phyloP scores from a whole-genome alignment of 148 eudicot species.

The Chenopodium berlandieri region DNA sequence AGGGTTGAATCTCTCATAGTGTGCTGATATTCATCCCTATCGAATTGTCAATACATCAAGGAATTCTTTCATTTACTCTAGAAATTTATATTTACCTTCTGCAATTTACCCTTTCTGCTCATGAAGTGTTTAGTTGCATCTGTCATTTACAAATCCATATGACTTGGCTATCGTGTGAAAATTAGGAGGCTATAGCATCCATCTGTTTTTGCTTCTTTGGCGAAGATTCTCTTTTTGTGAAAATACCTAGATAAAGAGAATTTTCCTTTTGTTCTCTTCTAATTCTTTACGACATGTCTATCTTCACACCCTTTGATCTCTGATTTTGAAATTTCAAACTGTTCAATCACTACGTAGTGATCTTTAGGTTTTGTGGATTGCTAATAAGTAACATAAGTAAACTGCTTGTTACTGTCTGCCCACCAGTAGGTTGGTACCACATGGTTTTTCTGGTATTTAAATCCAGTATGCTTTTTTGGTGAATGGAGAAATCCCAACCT shows the following conservation, averaged over 20 bases:
- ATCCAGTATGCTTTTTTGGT: neutral
- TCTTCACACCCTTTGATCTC: neutral
- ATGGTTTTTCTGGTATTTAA: neutral
- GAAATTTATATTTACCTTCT: neutral
- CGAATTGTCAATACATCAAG: neutral
- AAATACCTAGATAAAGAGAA: neutral
- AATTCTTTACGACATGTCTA: neutral
- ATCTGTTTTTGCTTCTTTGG: neutral
- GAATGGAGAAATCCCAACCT: neutral
- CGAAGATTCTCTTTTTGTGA: neutral
- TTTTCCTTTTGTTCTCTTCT: conserved; percentile 7
- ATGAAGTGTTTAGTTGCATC: neutral
- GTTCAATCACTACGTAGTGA: too few species aligned
- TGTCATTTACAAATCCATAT: neutral
- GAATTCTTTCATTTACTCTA: too few species aligned
- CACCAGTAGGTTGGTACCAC: neutral
- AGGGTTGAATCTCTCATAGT: neutral
- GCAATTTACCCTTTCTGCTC: neutral
- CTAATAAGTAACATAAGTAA: neutral
- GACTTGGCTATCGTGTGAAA: neutral
- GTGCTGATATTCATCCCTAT: neutral
- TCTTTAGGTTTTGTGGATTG: neutral
- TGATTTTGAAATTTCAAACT: neutral
- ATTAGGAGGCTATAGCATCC: neutral
- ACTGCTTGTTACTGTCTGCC: neutral